Evolutionary conservation across 2,329 filamentous ascomycete genomes (phyloP), one percentile per base, ranked within the genome.

Genomic region (Davidsoniella neocaledoniae): DNA sequence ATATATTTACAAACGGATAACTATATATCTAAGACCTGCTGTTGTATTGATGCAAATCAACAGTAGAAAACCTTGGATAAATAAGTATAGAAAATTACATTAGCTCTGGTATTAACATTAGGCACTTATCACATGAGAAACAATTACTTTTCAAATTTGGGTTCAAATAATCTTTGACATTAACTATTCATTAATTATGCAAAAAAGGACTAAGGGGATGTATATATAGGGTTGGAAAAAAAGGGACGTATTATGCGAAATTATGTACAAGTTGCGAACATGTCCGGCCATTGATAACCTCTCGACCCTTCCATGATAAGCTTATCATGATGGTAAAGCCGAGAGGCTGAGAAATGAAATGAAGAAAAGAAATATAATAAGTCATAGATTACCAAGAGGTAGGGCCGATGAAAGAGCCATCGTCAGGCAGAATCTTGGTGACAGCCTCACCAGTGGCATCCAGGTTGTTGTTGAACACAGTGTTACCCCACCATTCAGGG

Each of bases 401-500:
- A 1, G 61, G 61, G 1, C 61, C 59, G 21, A 62, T 53, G 40
- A 60, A 61, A 5, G 55, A 58, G 0, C 56, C 56, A 47, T 58
- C 58, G 7, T 58, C 48, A 10, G 58, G 57, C 2, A 62, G 56
- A 1, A 48, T 40, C 55, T 60, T 61, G 2, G 58, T 57, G 1
- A 63, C 59, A 5, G 61, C 61, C 8, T 55, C 48, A 10, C 51
- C 56, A 0, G 60, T 47, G 2, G 45, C 53, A 43, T 65, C 61
- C 42, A 66, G 54, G 36, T 62, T 68, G 49, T 61, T 55, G 3
- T 56, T 56, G 1, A 57, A 55, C 1, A 67, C 63, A 0, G 58
- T 61, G 53, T 68, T 71, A 1, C 70, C 70, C 70, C 70, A 73
- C 70, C 75, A 79, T 0, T 58, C 51, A 0, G 72, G 69, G 51